Evolutionary conservation across 352 stramenopile genomes (phyloP).

Genomic region (Pythium folliculosum): DNA sequence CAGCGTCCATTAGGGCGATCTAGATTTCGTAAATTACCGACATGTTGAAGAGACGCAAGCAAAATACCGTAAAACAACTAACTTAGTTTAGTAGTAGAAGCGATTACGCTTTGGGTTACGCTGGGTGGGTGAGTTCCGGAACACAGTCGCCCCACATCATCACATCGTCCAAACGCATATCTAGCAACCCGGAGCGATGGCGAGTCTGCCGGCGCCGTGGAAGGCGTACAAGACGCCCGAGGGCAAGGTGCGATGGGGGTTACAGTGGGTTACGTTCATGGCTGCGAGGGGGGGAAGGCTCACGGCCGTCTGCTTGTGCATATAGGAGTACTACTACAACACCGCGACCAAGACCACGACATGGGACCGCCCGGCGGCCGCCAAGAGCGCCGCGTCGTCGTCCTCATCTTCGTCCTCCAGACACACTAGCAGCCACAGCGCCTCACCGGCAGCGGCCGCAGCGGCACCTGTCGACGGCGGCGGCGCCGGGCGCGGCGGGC

Average conservation of each 20-base stretch:
- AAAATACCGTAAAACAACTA: too few species aligned
- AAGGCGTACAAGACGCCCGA: constrained; percentile 86
- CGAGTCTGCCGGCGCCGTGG: constrained; percentile 66
- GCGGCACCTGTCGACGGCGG: constrained; percentile 26
- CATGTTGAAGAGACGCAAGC: constrained; percentile 28
- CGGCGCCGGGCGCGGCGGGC: constrained; percentile 43
- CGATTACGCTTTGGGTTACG: constrained; percentile 4
- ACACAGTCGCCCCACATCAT: neutral
- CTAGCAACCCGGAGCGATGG: neutral
- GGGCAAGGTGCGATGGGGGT: constrained; percentile 81
- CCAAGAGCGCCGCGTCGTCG: constrained; percentile 20
- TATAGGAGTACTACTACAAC: constrained; percentile 92
- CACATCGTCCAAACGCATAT: neutral
- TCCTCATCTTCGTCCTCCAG: constrained; percentile 24
- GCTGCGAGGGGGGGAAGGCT: neutral
- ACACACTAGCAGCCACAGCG: constrained; percentile 16
- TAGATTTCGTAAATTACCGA: too few species aligned
- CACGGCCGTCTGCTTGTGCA: too few species aligned
- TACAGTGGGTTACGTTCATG: too few species aligned
- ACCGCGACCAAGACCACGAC: constrained; percentile 87
- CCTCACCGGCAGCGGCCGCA: constrained; percentile 1
- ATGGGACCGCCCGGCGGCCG: constrained; percentile 58
- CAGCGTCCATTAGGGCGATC: neutral
- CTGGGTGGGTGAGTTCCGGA: neutral
- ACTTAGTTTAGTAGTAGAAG: neutral